A percentile compares a stretch with the other conserved stretches of the same genome.
Evolutionary conservation across 108 stramenopile species (phyloP).

Genomic region (Heterococcus sp.): DNA sequence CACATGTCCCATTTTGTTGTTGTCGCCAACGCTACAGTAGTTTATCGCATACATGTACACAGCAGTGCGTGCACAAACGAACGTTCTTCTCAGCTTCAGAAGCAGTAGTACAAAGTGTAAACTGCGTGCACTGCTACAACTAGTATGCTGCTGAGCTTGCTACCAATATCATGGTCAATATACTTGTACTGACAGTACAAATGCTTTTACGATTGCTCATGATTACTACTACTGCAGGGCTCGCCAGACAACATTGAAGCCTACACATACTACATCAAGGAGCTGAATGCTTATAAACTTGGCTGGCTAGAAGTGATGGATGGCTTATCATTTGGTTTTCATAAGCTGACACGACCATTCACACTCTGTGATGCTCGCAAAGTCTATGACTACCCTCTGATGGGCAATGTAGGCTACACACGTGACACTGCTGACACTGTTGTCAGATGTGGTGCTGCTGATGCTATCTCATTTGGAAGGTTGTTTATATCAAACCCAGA

Average conservation of each 20-base stretch:
- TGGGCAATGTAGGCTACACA: conserved; percentile 65
- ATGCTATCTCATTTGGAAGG: conserved; percentile 68
- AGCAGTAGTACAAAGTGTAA: no score
- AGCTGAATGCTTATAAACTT: conserved; percentile 31
- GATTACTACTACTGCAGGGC: no score
- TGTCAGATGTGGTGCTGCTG: conserved; percentile 57
- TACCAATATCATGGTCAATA: no score
- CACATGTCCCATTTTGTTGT: no score
- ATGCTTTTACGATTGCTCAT: no score
- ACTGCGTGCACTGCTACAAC: no score
- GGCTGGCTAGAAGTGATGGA: conserved; percentile 64
- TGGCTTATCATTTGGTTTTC: conserved; percentile 68
- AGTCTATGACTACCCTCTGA: conserved; percentile 17
- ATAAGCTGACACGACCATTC: conserved; percentile 50
- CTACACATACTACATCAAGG: conserved; percentile 50
- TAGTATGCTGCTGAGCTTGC: no score
- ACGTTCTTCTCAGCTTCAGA: no score
- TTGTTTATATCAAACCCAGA: conserved; percentile 76
- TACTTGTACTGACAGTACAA: no score
- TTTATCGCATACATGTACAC: no score
- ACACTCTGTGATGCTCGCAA: conserved; percentile 4
- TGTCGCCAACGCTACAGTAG: no score
- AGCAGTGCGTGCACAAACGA: no score
- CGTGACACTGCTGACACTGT: conserved; percentile 61
- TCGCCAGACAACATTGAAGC: conserved; percentile 31